Evolutionary conservation across 495 filamentous ascomycete species (phyloP), one percentile per base, ranked within the genome.

Genomic region (Pyronema domesticum): DNA sequence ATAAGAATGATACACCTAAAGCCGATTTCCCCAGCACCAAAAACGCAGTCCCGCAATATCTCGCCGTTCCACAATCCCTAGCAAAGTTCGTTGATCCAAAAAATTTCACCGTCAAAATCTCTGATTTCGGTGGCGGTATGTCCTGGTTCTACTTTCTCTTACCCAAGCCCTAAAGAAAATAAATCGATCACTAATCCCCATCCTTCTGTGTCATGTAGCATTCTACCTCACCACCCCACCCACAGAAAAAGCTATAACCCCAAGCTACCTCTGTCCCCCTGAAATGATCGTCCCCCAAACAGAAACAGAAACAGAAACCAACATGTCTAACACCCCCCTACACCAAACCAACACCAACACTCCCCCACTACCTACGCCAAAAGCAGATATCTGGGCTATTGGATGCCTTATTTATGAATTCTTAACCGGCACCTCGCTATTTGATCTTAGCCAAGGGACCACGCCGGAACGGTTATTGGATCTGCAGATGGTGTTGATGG

Each of bases 361-460:
- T 2, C 23, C 1, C 59, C 52, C 37, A 58, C 55, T n/a, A 46
- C 56, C 5, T 47, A 63, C 23, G 52, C 62, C 51, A 58, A 57
- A 44, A 64, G 58, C 13, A 39, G 69, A 72, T 57, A 54, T 71
- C 47, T 72, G 69, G 70, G 69, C 64, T 54, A 66, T 72, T 53
- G 69, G 67, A 34, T 70, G 68, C 6, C 39, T 43, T 13, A 17
- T 43, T 13, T 43, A n/a, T 6, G 39, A 43, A 17, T 17, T 43
- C 46, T 57, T 69, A 15, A 43, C 39, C 13, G 39, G 39, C 3
- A 13, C 13, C 1, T n/a, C 13, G 1, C 39, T 43, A 13, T 43
- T 43, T 30, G 23, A 30, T 30, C 23, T 30, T 30, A 30, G 23
- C 23, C 23, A 30, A 30, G 23, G 23, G 5, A 30, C 23, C 23